phyloP scores from a whole-genome alignment of 495 filamentous ascomycete species.

The Penicillium fimorum region DNA sequence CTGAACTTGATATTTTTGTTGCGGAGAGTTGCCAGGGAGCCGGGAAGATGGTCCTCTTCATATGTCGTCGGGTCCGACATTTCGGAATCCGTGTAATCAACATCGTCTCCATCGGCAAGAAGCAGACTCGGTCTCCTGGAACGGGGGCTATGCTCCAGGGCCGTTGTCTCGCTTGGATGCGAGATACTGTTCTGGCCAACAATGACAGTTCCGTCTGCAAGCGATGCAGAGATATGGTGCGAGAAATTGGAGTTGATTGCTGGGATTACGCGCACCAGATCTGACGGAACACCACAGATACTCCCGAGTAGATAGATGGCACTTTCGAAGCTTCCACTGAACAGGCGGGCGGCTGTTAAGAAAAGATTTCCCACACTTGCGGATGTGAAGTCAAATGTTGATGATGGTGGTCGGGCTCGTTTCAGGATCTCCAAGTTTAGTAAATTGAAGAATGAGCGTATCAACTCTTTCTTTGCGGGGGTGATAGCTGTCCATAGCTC shows the following conservation, averaged over 20 bases:
- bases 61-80: slow-evolving; percentile 34
- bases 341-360: slow-evolving; percentile 77
- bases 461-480: slow-evolving; percentile 83
- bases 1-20: slow-evolving; percentile 75
- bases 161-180: slow-evolving; percentile 66
- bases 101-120: slow-evolving; percentile 45
- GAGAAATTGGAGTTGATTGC: slow-evolving; percentile 93
- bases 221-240: slow-evolving; percentile 84
- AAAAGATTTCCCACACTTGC: slow-evolving; percentile 95
- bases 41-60: slow-evolving; percentile 88
- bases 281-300: slow-evolving; percentile 74
- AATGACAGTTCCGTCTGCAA: slow-evolving; percentile 75
- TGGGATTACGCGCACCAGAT: slow-evolving; percentile 71
- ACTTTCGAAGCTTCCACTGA: slow-evolving; percentile 76
- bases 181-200: slow-evolving; percentile 90
- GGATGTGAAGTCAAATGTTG: slow-evolving; percentile 81
- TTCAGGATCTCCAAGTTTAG: slow-evolving; percentile 91
- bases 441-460: slow-evolving; percentile 83
- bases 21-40: slow-evolving; percentile 74
- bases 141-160: slow-evolving; percentile 40
- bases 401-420: slow-evolving; percentile 68
- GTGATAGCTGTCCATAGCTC: slow-evolving; percentile 72
- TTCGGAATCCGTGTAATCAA: slow-evolving; percentile 70
- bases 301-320: slow-evolving; percentile 79
- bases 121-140: slow-evolving; percentile 40